Evolutionary conservation across 768 basidiomycete species (phyloP).

Genomic region (Tylopilus sp.): DNA sequence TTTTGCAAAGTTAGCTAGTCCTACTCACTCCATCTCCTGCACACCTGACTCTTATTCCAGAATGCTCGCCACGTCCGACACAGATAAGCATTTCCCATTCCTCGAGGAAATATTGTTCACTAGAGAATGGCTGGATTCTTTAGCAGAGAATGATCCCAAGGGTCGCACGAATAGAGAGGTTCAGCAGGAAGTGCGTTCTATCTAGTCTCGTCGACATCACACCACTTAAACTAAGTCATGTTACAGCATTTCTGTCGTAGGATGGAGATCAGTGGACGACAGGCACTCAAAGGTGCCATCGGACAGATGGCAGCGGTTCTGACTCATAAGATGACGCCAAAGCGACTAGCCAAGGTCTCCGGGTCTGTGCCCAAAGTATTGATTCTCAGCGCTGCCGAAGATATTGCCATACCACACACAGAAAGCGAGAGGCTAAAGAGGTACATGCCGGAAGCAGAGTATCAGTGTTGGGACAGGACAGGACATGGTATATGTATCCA

Average conservation of each 20-base stretch:
- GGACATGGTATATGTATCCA: slow-evolving; percentile 66
- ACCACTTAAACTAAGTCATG: not conserved
- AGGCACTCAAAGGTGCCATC: slow-evolving; percentile 55
- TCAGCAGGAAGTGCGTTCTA: slow-evolving; percentile 48
- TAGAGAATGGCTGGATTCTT: slow-evolving; percentile 53
- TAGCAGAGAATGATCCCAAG: slow-evolving; percentile 48
- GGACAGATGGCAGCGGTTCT: slow-evolving; percentile 71
- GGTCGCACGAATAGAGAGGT: slow-evolving; percentile 65
- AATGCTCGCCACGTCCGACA: slow-evolving; percentile 34
- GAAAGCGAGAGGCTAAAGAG: slow-evolving; percentile 53
- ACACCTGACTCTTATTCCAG: slow-evolving; percentile 29
- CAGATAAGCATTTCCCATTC: slow-evolving; percentile 45
- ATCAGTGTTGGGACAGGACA: slow-evolving; percentile 52
- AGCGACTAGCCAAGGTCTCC: slow-evolving; percentile 48
- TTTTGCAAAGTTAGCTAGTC: slow-evolving; percentile 32
- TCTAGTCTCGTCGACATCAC: not conserved
- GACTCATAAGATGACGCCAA: slow-evolving; percentile 55
- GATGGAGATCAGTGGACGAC: slow-evolving; percentile 51
- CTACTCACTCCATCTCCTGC: not conserved
- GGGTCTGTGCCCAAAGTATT: slow-evolving; percentile 59
- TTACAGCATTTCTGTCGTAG: slow-evolving; percentile 35
- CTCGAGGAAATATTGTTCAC: slow-evolving; percentile 61
- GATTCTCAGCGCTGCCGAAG: slow-evolving; percentile 64
- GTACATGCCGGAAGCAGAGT: slow-evolving; percentile 56
- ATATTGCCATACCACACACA: slow-evolving; percentile 50